A percentile compares a stretch with the other conserved stretches of the same genome.
Evolutionary conservation across 345 rosid species (phyloP).

Genomic region (Populus euphratica): DNA sequence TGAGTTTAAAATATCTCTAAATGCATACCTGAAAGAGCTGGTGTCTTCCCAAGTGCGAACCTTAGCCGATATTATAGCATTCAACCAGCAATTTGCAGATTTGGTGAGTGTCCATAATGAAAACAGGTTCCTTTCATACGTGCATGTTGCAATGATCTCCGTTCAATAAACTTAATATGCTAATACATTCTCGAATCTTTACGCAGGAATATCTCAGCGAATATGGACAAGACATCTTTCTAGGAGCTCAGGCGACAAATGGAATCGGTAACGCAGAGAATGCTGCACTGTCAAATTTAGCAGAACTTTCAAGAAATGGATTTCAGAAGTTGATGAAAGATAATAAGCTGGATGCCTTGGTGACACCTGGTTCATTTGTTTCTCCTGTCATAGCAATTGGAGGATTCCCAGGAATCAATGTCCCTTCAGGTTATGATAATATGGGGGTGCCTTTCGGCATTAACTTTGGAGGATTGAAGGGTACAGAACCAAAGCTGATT

Average conservation of each 20-base stretch:
- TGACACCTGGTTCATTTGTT: constrained; percentile 21
- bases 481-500: constrained; percentile 63
- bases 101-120: constrained; percentile 26
- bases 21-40: constrained; percentile 43
- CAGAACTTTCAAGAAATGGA: constrained; percentile 36
- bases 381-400: constrained; percentile 50
- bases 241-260: constrained; percentile 40
- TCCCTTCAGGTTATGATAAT: constrained; percentile 55
- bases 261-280: constrained; percentile 31
- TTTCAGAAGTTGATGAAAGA: constrained; percentile 52
- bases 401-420: constrained; percentile 64
- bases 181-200: too few relatives aligned
- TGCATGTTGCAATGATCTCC: too few relatives aligned
- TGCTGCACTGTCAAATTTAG: constrained; percentile 29
- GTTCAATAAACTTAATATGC: too few relatives aligned
- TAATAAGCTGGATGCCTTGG: constrained; percentile 52
- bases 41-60: constrained; percentile 53
- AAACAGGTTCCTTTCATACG: too few relatives aligned
- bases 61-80: constrained; percentile 54
- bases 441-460: constrained; percentile 59
- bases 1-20: constrained; percentile 53
- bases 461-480: constrained; percentile 56
- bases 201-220: constrained; percentile 48
- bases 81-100: constrained; percentile 40
- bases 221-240: constrained; percentile 44